Conservation (phyloP, 371 early-diverging fungal species). For the Actinomucor elegans region DNA sequence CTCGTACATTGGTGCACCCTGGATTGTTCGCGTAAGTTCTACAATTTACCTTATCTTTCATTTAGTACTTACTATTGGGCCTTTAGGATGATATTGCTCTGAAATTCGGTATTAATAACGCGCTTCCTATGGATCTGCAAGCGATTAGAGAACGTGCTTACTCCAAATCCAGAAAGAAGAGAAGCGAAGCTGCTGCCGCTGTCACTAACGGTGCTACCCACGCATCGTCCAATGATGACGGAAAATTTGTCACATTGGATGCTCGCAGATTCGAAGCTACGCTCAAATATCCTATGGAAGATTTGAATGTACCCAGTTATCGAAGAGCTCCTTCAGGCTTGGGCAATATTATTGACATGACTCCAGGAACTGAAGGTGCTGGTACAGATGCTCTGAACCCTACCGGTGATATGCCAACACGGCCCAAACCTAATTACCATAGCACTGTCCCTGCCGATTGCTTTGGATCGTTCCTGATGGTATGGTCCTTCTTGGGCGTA, state of each 20-base stretch:
- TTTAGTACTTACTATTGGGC: neutral
- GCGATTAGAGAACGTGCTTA: constrained; percentile 42
- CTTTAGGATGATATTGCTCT: constrained; percentile 39
- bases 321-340: constrained; percentile 30
- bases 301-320: constrained; percentile 51
- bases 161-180: constrained; percentile 48
- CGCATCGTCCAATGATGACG: constrained; percentile 9
- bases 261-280: constrained; percentile 34
- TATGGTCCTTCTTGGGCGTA: constrained; percentile 44
- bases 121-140: constrained; percentile 48
- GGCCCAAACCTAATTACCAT: constrained; percentile 22
- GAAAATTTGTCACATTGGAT: constrained; percentile 9
- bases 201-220: constrained; percentile 19
- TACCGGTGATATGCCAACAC: constrained; percentile 28
- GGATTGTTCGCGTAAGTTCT: constrained; percentile 60
- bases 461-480: constrained; percentile 42
- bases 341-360: constrained; percentile 36
- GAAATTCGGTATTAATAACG: constrained; percentile 51
- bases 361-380: constrained; percentile 22
- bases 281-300: constrained; percentile 64
- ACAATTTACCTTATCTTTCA: neutral
- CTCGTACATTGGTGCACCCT: constrained; percentile 72
- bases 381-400: constrained; percentile 23
- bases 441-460: constrained; percentile 30
- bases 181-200: constrained; percentile 9